Conservation (phyloP, 805 yeast genomes). For the Lachancea dasiensis region DNA sequence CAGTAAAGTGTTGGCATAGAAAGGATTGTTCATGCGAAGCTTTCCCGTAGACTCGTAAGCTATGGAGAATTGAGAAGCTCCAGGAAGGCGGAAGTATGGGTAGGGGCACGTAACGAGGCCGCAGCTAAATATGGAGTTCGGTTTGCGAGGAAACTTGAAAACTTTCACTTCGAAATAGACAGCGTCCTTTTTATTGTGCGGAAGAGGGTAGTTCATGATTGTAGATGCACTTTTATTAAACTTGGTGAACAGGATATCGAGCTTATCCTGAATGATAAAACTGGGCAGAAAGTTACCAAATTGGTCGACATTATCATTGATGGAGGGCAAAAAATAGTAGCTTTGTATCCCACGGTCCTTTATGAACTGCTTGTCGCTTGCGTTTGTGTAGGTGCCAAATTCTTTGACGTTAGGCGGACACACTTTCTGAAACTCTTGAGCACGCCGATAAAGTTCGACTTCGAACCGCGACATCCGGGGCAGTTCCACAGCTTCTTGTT, state of each 20-base stretch:
- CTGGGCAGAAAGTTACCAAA: conserved; percentile 32
- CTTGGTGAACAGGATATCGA: conserved; percentile 30
- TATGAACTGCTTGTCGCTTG: conserved; percentile 24
- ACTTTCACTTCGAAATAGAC: conserved; percentile 64
- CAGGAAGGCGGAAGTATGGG: conserved; percentile 72
- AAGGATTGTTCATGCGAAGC: conserved; percentile 59
- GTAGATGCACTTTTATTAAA: conserved; percentile 30
- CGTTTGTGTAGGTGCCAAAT: conserved; percentile 28
- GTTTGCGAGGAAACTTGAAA: conserved; percentile 30
- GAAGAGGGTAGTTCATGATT: conserved; percentile 34
- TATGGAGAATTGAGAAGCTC: conserved; percentile 60
- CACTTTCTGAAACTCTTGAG: conserved; percentile 27
- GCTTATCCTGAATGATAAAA: conserved; percentile 31
- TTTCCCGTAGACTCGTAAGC: conserved; percentile 72
- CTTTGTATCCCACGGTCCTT: conserved; percentile 34
- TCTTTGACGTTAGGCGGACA: conserved; percentile 29
- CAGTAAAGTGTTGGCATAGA: conserved; percentile 37
- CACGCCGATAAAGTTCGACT: conserved; percentile 27
- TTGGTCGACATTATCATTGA: conserved; percentile 31
- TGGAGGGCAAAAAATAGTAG: conserved; percentile 30
- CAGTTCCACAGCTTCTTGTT: conserved; percentile 23
- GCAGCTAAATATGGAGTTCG: conserved; percentile 50
- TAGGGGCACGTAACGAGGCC: conserved; percentile 70
- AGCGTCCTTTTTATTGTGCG: conserved; percentile 49
- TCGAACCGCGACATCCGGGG: conserved; percentile 30